Conservation (phyloP, 345 rosid species). For the Bruguiera sexangula region DNA sequence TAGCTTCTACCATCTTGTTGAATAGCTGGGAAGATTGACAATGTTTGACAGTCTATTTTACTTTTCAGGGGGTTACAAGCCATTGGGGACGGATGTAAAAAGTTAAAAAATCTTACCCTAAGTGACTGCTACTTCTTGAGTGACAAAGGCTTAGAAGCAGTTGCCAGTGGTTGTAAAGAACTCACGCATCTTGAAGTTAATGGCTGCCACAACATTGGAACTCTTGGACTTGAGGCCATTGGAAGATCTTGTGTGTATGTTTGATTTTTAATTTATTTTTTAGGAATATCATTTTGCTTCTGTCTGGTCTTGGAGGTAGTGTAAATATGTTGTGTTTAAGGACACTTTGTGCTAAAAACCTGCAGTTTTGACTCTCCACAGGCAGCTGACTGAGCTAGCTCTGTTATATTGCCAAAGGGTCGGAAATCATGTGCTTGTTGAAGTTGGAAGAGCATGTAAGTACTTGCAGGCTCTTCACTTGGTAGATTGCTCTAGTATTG, state of each 20-base stretch:
- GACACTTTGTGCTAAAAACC: constrained; percentile 4
- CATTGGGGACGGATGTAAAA: constrained; percentile 77
- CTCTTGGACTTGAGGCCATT: constrained; percentile 69
- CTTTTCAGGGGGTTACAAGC: constrained; percentile 72
- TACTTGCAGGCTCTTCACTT: constrained; percentile 74
- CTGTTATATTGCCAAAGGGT: constrained; percentile 84
- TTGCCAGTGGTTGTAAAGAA: constrained; percentile 72
- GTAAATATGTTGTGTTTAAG: not conserved
- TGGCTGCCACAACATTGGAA: constrained; percentile 91
- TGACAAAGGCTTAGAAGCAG: constrained; percentile 74
- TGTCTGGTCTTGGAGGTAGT: not conserved
- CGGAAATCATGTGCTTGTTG: constrained; percentile 59
- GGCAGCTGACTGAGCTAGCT: constrained; percentile 74
- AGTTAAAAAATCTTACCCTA: constrained; percentile 62
- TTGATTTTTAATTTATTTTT: constrained; percentile 5
- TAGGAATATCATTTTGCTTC: not conserved
- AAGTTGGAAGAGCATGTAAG: constrained; percentile 79
- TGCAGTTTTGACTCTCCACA: constrained; percentile 35
- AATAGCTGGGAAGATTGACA: constrained; percentile 4
- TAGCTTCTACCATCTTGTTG: not conserved
- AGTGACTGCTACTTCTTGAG: constrained; percentile 78
- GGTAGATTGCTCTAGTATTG: constrained; percentile 81
- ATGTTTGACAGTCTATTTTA: constrained; percentile 14
- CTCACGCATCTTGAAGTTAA: constrained; percentile 82
- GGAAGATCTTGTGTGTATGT: constrained; percentile 79